Evolutionary conservation across 1,284 basidiomycete genomes (phyloP).

Genomic region (Agroathelia rolfsii): DNA sequence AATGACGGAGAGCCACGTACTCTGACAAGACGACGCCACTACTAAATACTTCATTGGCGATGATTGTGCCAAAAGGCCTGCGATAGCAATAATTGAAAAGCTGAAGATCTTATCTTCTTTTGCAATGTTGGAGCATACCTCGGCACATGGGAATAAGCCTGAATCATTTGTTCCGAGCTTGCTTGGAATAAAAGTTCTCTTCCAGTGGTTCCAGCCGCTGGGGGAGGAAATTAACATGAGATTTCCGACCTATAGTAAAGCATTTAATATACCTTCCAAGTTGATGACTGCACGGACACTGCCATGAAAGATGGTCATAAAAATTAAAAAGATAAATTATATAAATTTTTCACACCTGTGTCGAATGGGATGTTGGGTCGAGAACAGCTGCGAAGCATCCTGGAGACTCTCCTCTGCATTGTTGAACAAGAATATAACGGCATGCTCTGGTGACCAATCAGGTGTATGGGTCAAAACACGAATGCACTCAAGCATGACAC

Average conservation of each 20-base stretch:
- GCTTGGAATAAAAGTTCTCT: slow-evolving; percentile 94
- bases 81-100: neutral
- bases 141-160: slow-evolving; percentile 82
- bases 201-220: slow-evolving; percentile 83
- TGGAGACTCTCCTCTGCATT: slow-evolving; percentile 92
- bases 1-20: slow-evolving; percentile 32
- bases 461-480: slow-evolving; percentile 72
- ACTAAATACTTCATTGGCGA: slow-evolving; percentile 91
- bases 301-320: slow-evolving; percentile 6
- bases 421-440: slow-evolving; percentile 90
- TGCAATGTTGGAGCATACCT: slow-evolving; percentile 28
- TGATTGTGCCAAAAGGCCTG: slow-evolving; percentile 83
- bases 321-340: neutral
- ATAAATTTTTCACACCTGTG: slow-evolving; percentile 41
- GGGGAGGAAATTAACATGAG: neutral
- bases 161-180: slow-evolving; percentile 88
- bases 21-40: slow-evolving; percentile 89
- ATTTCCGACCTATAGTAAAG: neutral
- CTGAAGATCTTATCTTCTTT: neutral
- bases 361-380: slow-evolving; percentile 75
- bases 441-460: slow-evolving; percentile 66
- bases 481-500: slow-evolving; percentile 87
- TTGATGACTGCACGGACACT: slow-evolving; percentile 87
- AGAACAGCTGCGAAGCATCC: slow-evolving; percentile 89
- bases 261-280: slow-evolving; percentile 67